Evolutionary conservation across 2,329 filamentous ascomycete species (phyloP).

Genomic region (Hypomyces rosellus): DNA sequence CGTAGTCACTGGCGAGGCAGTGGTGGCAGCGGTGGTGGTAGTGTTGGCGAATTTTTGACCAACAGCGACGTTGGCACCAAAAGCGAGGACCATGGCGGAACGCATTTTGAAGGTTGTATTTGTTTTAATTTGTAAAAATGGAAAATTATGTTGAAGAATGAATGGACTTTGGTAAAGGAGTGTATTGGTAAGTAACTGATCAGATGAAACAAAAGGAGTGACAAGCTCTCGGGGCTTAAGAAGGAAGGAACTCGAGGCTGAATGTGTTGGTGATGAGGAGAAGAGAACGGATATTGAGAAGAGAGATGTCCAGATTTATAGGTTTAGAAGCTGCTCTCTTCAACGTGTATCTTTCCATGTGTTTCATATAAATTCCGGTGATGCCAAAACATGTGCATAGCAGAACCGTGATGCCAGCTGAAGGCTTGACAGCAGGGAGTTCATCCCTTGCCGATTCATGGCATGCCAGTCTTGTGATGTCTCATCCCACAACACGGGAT

Average conservation of each 20-base stretch:
- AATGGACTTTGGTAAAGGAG: conserved; percentile 3
- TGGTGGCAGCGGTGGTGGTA: conserved; percentile 2
- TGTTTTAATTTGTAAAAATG: background rate
- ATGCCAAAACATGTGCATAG: conserved; percentile 16
- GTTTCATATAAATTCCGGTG: background rate
- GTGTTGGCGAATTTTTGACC: conserved; percentile 16
- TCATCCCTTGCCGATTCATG: conserved; percentile 4
- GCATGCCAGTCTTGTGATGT: conserved; percentile 16
- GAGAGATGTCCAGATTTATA: conserved; percentile 5
- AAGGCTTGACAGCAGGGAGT: conserved; percentile 17
- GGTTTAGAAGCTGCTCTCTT: background rate
- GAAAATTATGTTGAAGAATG: conserved; percentile 17
- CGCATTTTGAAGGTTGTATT: conserved; percentile 22
- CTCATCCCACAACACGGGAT: conserved; percentile 13
- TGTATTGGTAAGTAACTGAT: no score
- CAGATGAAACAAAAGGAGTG: no score
- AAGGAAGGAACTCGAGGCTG: conserved; percentile 27
- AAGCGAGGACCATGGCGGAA: conserved; percentile 23
- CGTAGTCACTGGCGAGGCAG: conserved; percentile 1
- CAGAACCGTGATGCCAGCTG: background rate
- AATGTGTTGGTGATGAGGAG: conserved; percentile 15
- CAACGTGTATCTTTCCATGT: background rate
- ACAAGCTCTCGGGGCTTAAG: conserved; percentile 21
- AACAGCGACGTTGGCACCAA: conserved; percentile 25
- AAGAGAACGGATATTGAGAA: conserved; percentile 5